phyloP scores from a whole-genome alignment of 257 asterid species.

The Eucommia ulmoides region DNA sequence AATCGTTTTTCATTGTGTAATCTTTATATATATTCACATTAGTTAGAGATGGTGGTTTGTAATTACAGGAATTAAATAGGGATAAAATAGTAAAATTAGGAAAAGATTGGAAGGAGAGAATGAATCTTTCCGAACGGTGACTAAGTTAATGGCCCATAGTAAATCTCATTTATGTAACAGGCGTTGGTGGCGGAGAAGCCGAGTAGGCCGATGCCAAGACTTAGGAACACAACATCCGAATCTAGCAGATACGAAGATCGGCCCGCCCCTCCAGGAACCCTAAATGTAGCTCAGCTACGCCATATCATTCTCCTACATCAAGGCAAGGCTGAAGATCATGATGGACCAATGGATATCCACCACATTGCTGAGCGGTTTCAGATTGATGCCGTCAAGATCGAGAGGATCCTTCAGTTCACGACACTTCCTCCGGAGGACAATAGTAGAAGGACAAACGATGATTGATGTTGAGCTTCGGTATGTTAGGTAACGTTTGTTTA shows the following conservation, averaged over 20 bases:
- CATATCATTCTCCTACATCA: constrained; percentile 69
- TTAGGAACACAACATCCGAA: constrained; percentile 55
- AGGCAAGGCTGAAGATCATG: constrained; percentile 52
- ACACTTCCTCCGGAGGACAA: constrained; percentile 59
- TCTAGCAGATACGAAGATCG: constrained; percentile 59
- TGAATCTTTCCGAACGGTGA: no score
- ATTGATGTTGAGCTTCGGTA: background rate
- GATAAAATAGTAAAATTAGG: no score
- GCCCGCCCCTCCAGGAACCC: constrained; percentile 74
- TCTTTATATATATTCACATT: no score
- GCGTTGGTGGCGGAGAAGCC: constrained; percentile 62
- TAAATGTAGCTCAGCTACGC: constrained; percentile 53
- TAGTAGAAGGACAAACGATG: constrained; percentile 22
- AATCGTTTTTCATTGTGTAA: no score
- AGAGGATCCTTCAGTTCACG: constrained; percentile 50
- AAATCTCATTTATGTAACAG: no score
- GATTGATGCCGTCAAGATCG: constrained; percentile 49
- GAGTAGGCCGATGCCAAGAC: constrained; percentile 69
- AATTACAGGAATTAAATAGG: no score
- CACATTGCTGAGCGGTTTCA: constrained; percentile 51
- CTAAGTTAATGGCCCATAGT: no score
- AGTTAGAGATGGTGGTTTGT: no score
- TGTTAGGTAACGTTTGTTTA: no score
- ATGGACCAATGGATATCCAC: constrained; percentile 44
- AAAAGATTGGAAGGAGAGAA: no score